These are phyloP conservation scores for Gynochthodes officinalis DNA, from an alignment of 257 asterid genomes.

Conservation along the genomic window DNA sequence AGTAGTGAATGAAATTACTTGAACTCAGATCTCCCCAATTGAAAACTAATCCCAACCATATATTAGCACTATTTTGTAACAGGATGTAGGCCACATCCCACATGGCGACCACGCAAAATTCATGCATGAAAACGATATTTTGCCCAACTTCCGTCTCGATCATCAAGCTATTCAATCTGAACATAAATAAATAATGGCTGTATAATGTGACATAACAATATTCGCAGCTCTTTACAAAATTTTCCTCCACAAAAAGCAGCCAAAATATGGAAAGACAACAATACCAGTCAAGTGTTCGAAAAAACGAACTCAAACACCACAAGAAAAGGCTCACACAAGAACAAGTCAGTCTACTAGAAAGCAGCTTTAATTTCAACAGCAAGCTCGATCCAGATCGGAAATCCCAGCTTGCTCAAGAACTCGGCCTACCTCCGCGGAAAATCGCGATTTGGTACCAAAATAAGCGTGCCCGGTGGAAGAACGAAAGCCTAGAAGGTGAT, in stretches of 20 bases:
- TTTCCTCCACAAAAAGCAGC: not conserved
- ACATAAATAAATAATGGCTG: not conserved
- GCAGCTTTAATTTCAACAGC: constrained; percentile 42
- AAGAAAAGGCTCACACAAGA: constrained; percentile 55
- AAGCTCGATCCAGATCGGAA: constrained; percentile 58
- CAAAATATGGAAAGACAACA: constrained; percentile 28
- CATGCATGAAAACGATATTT: constrained; percentile 45
- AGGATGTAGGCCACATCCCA: constrained; percentile 42
- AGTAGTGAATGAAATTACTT: too few relatives aligned
- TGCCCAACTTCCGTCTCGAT: constrained; percentile 29
- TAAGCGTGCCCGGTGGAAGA: constrained; percentile 65
- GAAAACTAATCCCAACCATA: not conserved
- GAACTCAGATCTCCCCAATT: not conserved
- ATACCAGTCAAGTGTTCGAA: constrained; percentile 26
- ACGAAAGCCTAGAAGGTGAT: constrained; percentile 53
- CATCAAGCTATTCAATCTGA: not conserved
- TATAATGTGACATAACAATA: not conserved
- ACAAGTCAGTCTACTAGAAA: constrained; percentile 48
- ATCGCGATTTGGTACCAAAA: constrained; percentile 76
- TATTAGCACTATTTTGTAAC: not conserved
- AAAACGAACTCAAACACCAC: constrained; percentile 29
- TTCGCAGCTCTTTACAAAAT: not conserved
- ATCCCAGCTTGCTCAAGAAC: constrained; percentile 45
- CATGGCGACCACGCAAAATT: constrained; percentile 29
- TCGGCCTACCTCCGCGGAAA: constrained; percentile 56